Conservation (phyloP, 1,139 yeast species). For the Arxiozyma bovina region DNA sequence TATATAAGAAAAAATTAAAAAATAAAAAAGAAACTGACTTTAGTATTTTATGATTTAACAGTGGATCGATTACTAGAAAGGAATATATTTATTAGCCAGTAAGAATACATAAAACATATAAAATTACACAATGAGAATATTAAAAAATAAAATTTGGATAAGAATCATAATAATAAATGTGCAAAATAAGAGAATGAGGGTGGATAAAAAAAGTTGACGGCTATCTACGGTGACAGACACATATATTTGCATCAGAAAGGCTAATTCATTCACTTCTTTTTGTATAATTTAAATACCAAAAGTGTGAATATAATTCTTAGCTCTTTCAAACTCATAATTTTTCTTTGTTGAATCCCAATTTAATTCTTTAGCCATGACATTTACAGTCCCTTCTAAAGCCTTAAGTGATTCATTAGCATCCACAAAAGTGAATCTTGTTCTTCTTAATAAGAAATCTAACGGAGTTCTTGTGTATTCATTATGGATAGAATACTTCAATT, state of each 20-base stretch:
- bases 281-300: conserved; percentile 41
- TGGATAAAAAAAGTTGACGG: background rate
- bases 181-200: background rate
- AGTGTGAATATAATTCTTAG: conserved; percentile 51
- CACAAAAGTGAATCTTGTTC: conserved; percentile 87
- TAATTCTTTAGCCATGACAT: conserved; percentile 72
- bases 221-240: no score
- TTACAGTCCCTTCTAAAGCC: conserved; percentile 80
- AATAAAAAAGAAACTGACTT: no score
- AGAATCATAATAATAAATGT: background rate
- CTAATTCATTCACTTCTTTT: no score
- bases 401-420: conserved; percentile 77
- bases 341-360: conserved; percentile 62
- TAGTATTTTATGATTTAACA: no score
- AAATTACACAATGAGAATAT: background rate
- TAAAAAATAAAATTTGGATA: background rate
- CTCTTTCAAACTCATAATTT: conserved; percentile 45
- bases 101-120: background rate
- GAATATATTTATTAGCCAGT: background rate
- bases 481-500: conserved; percentile 69
- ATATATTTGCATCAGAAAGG: background rate
- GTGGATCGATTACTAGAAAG: no score
- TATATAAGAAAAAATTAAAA: no score
- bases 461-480: conserved; percentile 87
- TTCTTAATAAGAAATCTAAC: conserved; percentile 82